These are phyloP conservation scores for Metschnikowia henanensis DNA, from an alignment of 805 yeast genomes.

Conservation along the genomic window DNA sequence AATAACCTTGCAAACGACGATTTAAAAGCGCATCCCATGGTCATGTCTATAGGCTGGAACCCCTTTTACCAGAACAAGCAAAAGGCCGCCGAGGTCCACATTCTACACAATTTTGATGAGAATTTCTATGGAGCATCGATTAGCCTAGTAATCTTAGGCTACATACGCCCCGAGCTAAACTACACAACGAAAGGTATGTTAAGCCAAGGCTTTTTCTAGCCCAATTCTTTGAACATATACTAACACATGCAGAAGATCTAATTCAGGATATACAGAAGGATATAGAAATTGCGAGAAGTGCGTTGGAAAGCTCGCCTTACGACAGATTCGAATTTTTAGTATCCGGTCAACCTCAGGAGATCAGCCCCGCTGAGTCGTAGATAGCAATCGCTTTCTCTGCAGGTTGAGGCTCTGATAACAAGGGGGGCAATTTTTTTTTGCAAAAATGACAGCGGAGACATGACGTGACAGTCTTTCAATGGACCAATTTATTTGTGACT, in stretches of 20 bases:
- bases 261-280: conserved; percentile 83
- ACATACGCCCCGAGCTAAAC: conserved; percentile 86
- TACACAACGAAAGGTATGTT: conserved; percentile 62
- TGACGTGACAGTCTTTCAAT: conserved; percentile 3
- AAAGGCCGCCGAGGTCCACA: conserved; percentile 86
- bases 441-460: no score
- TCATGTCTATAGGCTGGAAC: conserved; percentile 94
- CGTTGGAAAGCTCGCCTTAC: conserved; percentile 28
- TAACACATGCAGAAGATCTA: conserved; percentile 61
- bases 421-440: background rate
- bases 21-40: conserved; percentile 71
- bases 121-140: conserved; percentile 84
- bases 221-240: conserved; percentile 14
- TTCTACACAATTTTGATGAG: conserved; percentile 66
- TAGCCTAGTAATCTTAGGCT: conserved; percentile 74
- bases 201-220: no score
- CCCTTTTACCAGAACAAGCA: conserved; percentile 82
- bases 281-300: conserved; percentile 61
- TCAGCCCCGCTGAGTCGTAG: background rate
- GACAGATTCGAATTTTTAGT: background rate
- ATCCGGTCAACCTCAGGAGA: background rate
- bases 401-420: background rate
- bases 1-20: conserved; percentile 41
- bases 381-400: conserved; percentile 5
- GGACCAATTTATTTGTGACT: conserved; percentile 8